Percentiles rank a stretch among this genome's conserved stretches.
Conservation (phyloP, 192 early-diverging fungal genomes). For the Backusella luteola region DNA sequence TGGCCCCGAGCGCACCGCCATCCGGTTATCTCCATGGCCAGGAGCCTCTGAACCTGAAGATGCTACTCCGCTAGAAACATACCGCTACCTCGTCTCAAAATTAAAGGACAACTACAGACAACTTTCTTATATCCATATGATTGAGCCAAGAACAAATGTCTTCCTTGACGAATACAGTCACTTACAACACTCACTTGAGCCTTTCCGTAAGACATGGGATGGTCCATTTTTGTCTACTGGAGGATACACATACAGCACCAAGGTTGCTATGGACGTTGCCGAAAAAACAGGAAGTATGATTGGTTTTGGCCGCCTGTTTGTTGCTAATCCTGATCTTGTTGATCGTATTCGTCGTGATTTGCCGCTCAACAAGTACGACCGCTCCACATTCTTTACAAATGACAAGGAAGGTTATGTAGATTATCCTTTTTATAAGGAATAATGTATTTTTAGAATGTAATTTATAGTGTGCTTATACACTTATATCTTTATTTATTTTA, state of each 20-base stretch:
- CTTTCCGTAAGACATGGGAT: conserved; percentile 26
- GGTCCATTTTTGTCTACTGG: conserved; percentile 24
- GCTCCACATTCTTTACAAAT: conserved; percentile 20
- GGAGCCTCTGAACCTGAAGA: conserved; percentile 33
- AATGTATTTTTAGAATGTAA: background rate
- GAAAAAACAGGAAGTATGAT: conserved; percentile 24
- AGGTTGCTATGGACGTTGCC: background rate
- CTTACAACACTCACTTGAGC: background rate
- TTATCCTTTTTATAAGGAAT: conserved; percentile 22
- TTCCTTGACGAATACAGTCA: conserved; percentile 47
- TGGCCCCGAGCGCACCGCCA: conserved; percentile 33
- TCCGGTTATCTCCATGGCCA: conserved; percentile 34
- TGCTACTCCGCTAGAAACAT: conserved; percentile 27
- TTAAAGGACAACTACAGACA: conserved; percentile 27
- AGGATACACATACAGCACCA: conserved; percentile 10
- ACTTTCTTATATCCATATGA: conserved; percentile 40
- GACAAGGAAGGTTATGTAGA: conserved; percentile 29
- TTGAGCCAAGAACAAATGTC: conserved; percentile 24
- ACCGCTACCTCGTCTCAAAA: conserved; percentile 13
- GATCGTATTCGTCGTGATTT: conserved; percentile 12
- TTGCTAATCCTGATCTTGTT: conserved; percentile 37
- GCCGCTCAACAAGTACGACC: conserved; percentile 25
- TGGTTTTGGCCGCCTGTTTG: conserved; percentile 29
- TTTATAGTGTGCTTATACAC: too few species aligned
- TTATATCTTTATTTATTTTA: background rate